Conservation (phyloP, 495 filamentous ascomycete genomes). For the Jackrogersella minutella region DNA sequence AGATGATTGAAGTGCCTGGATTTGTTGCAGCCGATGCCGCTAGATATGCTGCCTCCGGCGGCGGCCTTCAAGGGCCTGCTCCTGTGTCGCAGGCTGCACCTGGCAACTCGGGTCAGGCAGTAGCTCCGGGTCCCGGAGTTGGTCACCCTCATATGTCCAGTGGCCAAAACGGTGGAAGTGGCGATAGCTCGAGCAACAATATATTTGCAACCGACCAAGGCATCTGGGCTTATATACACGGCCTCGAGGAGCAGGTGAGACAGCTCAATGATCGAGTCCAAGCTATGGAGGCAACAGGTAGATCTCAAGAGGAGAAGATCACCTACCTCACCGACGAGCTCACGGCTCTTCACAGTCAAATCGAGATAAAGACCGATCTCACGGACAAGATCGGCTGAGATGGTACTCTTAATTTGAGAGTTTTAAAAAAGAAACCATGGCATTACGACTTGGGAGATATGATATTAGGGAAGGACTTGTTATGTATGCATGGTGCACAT, state of each 20-base stretch:
- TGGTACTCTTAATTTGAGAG: not conserved
- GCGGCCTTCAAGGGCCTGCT: conserved; percentile 39
- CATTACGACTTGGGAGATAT: conserved; percentile 25
- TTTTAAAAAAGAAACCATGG: conserved; percentile 8
- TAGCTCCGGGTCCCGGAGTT: conserved; percentile 11
- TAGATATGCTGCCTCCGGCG: conserved; percentile 54
- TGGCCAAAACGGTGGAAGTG: conserved; percentile 42
- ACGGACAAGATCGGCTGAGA: conserved; percentile 32
- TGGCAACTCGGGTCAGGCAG: conserved; percentile 36
- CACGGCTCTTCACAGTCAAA: conserved; percentile 44
- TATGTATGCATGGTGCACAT: conserved; percentile 34
- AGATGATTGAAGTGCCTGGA: conserved; percentile 45
- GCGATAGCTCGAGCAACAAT: conserved; percentile 52
- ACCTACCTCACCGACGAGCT: conserved; percentile 49
- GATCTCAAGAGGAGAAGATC: conserved; percentile 50
- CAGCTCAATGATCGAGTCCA: conserved; percentile 50
- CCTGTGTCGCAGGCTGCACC: conserved; percentile 29
- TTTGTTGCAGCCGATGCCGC: conserved; percentile 59
- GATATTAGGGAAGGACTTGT: conserved; percentile 18
- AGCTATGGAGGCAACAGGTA: conserved; percentile 52
- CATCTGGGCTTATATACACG: conserved; percentile 59
- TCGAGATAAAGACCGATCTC: conserved; percentile 32
- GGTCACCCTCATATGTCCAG: conserved; percentile 40
- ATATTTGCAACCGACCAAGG: conserved; percentile 55
- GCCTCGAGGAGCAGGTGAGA: conserved; percentile 58